Base-by-base conservation (phyloP, 495 filamentous ascomycete genomes). In the Opeltia flavorubescens region DNA sequence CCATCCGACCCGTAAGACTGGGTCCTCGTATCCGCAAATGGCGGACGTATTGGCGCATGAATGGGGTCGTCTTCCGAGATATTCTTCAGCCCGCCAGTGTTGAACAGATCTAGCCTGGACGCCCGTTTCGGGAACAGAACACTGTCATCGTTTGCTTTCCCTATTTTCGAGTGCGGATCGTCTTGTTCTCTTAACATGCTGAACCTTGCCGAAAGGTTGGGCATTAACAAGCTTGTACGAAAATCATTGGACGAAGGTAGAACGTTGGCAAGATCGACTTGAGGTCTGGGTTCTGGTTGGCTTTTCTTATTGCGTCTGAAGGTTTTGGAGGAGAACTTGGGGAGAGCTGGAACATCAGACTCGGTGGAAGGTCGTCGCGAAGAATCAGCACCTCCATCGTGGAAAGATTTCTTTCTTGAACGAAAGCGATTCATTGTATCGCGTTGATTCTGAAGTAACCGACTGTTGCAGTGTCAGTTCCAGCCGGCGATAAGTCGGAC, bases 121-220 rank as follows among this genome's bases (percentile, higher is more conserved):
- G 80, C 78, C 20, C 86, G 75, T 55, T 84, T 88, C 4, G 87
- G 85, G 49, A 80, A 84, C 8, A 95, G 61, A 20, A 95, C 87
- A 50, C 86, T 94, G 56, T 95, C 88, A 51, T 95, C 89, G 59
- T 84, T 93, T 18, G 89, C 88, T 62, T 95, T 94, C 34, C 89
- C 91, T 26, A 95, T 70, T 59, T 82, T 83, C 0, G 85, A 86
- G 41, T 67, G 78, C 3, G 88, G 88, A 55, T 95, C 88, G 55
- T 94, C 88, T 59, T 94, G 89, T 60, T 94, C 88, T 55, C 86
- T 67, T 15, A 99, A 62, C 84, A 99, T 96, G 51, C 89, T 95
- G 61, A 99, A 99, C 2, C 91, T 77, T 15, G 91, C 86, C 0
- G 89, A 94, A 3, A 99, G 70, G 41, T 89, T 91, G 5, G 87